A percentile compares a stretch with the other conserved stretches of the same genome.
These are phyloP conservation scores for Garcia nutans DNA, from an alignment of 345 rosid genomes.

Conservation along the genomic window DNA sequence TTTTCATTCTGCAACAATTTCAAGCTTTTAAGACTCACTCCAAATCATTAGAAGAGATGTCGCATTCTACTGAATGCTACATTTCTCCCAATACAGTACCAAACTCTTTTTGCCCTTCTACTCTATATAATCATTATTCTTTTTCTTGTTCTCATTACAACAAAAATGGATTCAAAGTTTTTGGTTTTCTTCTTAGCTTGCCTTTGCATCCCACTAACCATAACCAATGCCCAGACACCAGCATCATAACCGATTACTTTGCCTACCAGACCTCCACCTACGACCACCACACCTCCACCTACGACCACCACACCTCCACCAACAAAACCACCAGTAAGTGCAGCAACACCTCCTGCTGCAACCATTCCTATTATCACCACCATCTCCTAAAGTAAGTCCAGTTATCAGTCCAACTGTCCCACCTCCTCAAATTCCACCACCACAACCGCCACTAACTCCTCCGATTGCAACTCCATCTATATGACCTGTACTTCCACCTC, in stretches of 20 bases:
- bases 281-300: constrained; percentile 31
- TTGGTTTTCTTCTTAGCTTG: constrained; percentile 39
- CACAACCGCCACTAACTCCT: constrained; percentile 51
- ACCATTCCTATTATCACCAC: constrained; percentile 48
- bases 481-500: constrained; percentile 44
- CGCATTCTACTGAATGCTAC: constrained; percentile 43
- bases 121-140: constrained; percentile 27
- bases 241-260: constrained; percentile 57
- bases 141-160: constrained; percentile 26
- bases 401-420: constrained; percentile 55
- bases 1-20: constrained; percentile 7
- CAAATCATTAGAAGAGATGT: constrained; percentile 52
- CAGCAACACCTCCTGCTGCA: constrained; percentile 47
- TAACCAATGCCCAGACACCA: constrained; percentile 64
- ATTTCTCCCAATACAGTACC: constrained; percentile 55
- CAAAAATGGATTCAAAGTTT: constrained; percentile 44
- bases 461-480: constrained; percentile 53
- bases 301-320: constrained; percentile 40
- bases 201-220: constrained; percentile 40
- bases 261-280: constrained; percentile 35
- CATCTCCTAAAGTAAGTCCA: constrained; percentile 66
- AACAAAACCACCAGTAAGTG: constrained; percentile 39
- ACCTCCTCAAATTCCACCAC: constrained; percentile 51
- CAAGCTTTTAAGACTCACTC: constrained; percentile 2
- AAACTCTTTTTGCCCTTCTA: constrained; percentile 28